A percentile compares a stretch with the other conserved stretches of the same genome.
Conservation (phyloP, 805 yeast genomes). For the Teunomyces lycoperdinae region DNA sequence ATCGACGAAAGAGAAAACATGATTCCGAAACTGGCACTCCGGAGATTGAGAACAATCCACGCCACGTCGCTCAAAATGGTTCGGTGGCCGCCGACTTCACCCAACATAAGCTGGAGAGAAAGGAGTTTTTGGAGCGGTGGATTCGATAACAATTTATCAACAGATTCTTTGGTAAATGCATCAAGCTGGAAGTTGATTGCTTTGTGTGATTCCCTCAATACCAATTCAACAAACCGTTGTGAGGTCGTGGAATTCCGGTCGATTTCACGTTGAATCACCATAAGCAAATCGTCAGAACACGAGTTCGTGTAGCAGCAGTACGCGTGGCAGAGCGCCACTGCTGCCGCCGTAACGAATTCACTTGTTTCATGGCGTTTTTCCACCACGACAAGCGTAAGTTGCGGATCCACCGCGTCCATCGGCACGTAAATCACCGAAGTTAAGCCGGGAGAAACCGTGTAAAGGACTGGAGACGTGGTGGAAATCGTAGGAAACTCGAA, state of each 20-base stretch:
- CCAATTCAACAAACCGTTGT: constrained; percentile 34
- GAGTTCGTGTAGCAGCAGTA: constrained; percentile 65
- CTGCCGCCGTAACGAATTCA: constrained; percentile 46
- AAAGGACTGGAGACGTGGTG: constrained; percentile 15
- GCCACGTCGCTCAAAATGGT: constrained; percentile 48
- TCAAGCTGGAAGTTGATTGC: constrained; percentile 72
- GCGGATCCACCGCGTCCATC: constrained; percentile 8
- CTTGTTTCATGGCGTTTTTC: constrained; percentile 31
- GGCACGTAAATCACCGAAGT: constrained; percentile 36
- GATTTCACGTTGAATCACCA: constrained; percentile 51
- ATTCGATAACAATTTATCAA: constrained; percentile 69
- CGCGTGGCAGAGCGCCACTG: constrained; percentile 65
- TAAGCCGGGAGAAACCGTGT: constrained; percentile 51
- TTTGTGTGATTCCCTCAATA: constrained; percentile 67
- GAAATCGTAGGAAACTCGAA: constrained; percentile 43
- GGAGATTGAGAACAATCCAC: constrained; percentile 61
- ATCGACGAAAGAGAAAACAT: constrained; percentile 60
- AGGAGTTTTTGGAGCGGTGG: constrained; percentile 76
- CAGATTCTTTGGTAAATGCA: constrained; percentile 61
- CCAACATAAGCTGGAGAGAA: constrained; percentile 66
- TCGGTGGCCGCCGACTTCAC: constrained; percentile 37
- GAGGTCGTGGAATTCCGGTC: constrained; percentile 13
- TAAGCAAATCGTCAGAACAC: constrained; percentile 67
- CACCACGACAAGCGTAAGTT: constrained; percentile 19
- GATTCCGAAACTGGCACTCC: constrained; percentile 68